Evolutionary conservation across 768 basidiomycete genomes (phyloP).

Genomic region (Nidularia pulvinata): DNA sequence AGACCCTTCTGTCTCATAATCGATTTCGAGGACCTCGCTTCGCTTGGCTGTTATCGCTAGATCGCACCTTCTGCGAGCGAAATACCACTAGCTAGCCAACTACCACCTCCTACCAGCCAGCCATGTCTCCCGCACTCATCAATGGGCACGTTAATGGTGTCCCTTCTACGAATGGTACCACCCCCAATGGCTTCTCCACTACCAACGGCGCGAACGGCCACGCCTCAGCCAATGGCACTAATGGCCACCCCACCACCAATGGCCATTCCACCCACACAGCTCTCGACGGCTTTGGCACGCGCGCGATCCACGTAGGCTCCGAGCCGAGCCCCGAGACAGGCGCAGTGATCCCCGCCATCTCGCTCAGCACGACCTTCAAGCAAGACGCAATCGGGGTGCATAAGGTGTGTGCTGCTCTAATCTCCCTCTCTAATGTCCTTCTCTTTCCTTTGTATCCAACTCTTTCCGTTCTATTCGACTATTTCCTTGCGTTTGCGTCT

Average conservation of each 20-base stretch:
- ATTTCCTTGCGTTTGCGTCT: too few species aligned
- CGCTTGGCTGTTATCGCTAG: too few species aligned
- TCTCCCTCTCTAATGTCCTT: background rate
- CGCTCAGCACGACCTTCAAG: constrained; percentile 91
- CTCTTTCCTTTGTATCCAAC: background rate
- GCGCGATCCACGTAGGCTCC: constrained; percentile 87
- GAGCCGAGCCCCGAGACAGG: constrained; percentile 72
- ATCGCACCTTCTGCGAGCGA: too few species aligned
- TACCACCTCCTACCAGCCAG: too few species aligned
- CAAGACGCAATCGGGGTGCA: constrained; percentile 78
- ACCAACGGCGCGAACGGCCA: constrained; percentile 6
- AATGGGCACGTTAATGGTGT: background rate
- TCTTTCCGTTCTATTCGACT: too few species aligned
- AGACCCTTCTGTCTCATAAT: too few species aligned
- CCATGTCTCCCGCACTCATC: too few species aligned
- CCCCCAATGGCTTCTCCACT: constrained; percentile 1
- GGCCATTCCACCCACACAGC: background rate
- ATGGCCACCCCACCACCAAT: background rate
- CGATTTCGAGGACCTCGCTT: too few species aligned
- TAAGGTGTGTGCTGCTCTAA: constrained; percentile 43
- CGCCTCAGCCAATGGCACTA: background rate
- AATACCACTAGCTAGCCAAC: too few species aligned
- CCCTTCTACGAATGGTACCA: background rate
- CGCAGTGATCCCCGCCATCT: constrained; percentile 89
- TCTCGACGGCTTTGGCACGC: constrained; percentile 69